Base-by-base conservation (phyloP, 2,329 filamentous ascomycete genomes). In the Juglanconis oblonga region DNA sequence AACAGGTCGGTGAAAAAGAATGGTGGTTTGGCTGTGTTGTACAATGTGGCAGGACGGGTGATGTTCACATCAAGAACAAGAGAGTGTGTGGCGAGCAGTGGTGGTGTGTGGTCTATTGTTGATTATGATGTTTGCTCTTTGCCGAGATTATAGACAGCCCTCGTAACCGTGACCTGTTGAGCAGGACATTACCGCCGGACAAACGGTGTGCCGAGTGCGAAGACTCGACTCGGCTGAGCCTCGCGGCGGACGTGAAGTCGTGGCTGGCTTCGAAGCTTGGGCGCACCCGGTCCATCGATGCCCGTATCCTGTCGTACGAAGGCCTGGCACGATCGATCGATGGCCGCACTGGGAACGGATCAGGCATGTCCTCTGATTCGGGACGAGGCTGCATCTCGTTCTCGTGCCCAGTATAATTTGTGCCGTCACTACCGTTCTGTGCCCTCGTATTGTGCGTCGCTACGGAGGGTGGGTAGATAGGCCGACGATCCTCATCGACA, bases 391-490 rank as follows among this genome's bases (percentile, higher is more conserved):
- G 71, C 53, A 77, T 71, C 61, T 90, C 87, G 66, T 80, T 77
- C 63, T 87, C 83, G 67, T 86, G 84, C 53, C 82, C 78, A 29
- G 92, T 96, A 73, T 92, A 96, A 68, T 96, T 93, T 53, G 95
- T 97, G 63, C 92, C 94, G 74, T 97, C 93, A 76, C 93, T 97
- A 62, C 92, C 92, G 67, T 94, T 96, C 71, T 96, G 91, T 68
- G 91, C 95, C 54, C 88, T 88, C 65, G 92, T 80, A 64, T 87
- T 94, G 71, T 95, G 89, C 36, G 90, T 94, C 52, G 91, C 89
- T 68, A 94, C 87, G 56, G 93, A 96, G 13, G 94, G 92, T 53
- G 94, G 91, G 75, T 98, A 98, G 69, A 98, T 96, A 36, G 93
- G 93, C 66, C 92, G 86, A 73, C 91, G 84, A 70, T 97, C 94